phyloP scores from a whole-genome alignment of 2,329 filamentous ascomycete species.

The Sclerotinia spermophila region DNA sequence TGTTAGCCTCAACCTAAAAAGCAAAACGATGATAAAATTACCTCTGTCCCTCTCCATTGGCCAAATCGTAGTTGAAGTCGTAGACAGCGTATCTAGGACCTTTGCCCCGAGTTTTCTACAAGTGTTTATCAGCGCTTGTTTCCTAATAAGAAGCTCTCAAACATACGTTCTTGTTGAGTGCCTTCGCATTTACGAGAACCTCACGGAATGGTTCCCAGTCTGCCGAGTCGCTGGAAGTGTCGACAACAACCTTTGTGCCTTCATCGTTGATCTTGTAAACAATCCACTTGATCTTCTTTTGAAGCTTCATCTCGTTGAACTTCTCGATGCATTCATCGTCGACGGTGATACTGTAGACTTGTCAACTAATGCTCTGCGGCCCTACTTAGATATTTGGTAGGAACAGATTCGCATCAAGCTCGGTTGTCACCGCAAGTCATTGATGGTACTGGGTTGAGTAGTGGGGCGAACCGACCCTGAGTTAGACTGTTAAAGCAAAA shows the following conservation, averaged over 20 bases:
- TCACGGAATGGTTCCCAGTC: slow-evolving; percentile 73
- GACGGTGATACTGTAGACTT: slow-evolving; percentile 60
- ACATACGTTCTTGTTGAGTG: slow-evolving; percentile 65
- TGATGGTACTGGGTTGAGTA: slow-evolving; percentile 24
- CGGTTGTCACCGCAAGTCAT: slow-evolving; percentile 12
- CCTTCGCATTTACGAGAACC: slow-evolving; percentile 69
- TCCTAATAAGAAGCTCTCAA: neutral
- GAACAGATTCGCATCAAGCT: slow-evolving; percentile 13
- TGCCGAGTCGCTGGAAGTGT: slow-evolving; percentile 62
- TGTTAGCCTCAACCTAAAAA: slow-evolving; percentile 24
- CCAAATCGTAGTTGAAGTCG: slow-evolving; percentile 75
- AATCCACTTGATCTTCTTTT: slow-evolving; percentile 79
- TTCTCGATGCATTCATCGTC: slow-evolving; percentile 64
- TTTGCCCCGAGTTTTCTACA: slow-evolving; percentile 55
- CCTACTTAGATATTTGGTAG: neutral
- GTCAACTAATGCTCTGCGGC: slow-evolving; percentile 20
- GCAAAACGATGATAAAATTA: slow-evolving; percentile 40
- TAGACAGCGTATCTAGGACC: slow-evolving; percentile 82
- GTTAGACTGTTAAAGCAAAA: slow-evolving; percentile 52
- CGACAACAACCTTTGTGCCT: slow-evolving; percentile 77
- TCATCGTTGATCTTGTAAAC: slow-evolving; percentile 84
- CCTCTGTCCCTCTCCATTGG: slow-evolving; percentile 69
- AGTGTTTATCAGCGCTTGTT: slow-evolving; percentile 15
- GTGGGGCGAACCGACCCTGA: slow-evolving; percentile 55
- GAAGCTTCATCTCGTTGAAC: slow-evolving; percentile 81